Evolutionary conservation across 1,284 basidiomycete species (phyloP), one percentile per base, ranked within the genome.

Genomic region (Rhizoctonia solani): DNA sequence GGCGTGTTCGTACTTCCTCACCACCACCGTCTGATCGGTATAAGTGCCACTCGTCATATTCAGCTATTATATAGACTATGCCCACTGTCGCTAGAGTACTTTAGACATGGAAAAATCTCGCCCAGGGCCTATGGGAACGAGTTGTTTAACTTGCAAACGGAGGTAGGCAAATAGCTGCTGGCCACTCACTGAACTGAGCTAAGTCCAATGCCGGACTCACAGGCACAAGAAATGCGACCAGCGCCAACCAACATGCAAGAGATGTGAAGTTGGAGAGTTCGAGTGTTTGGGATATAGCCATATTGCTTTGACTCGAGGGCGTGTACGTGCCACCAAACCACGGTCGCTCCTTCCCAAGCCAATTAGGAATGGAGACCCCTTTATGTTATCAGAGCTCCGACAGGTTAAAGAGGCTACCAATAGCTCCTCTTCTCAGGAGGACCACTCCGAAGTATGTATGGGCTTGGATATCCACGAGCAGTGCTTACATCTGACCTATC

Each of bases 141-240:
- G 61, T n/a, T 65, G 61, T 19, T 52, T 63, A 16, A 63, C 58
- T 25, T 65, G 61, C 21, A 65, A 65, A 46, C 49, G 29, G 42
- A 53, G 61, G 61, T 65, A 46, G 61, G 44, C 19, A 21, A 9
- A 6, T 21, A 46, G n/a, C n/a, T 46, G 6, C 19, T 46, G 44
- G 8, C 13, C n/a, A 46, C 19, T 14, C 44, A 19, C 8, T 11
- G 19, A 21, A 6, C 8, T 9, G 44, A 21, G 6, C 19, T 6
- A 46, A 21, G 9, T 19, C 44, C 21, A 14, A 19, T 46, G 11
- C 21, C 13, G 19, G 21, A 11, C 19, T 8, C 2, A 23, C 16
- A 61, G 58, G n/a, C 46, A 61, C 30, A 61, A 50, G 34, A 49
- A 39, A 39, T 61, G 58, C 16, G 46, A 58, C 16, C 39, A 16